Conservation (phyloP, 2,329 filamentous ascomycete species). For the Hypoxylon sp. region DNA sequence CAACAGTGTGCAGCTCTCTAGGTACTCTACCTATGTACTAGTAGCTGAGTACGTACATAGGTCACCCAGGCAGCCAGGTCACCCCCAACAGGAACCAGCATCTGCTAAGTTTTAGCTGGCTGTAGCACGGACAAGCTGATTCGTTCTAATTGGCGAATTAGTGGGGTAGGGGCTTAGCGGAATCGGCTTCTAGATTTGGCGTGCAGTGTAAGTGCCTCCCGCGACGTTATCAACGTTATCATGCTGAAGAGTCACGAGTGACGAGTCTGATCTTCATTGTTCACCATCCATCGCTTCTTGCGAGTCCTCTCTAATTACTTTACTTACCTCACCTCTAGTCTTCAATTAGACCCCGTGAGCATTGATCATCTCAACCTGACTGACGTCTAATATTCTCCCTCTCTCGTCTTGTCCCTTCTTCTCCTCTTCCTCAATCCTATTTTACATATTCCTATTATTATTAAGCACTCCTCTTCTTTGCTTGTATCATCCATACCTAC, state of each 20-base stretch:
- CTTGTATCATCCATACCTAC: neutral
- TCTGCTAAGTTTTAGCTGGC: slow-evolving; percentile 4
- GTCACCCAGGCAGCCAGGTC: neutral
- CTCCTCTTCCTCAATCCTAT: slow-evolving; percentile 13
- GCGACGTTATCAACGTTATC: slow-evolving; percentile 42
- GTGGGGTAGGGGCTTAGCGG: slow-evolving; percentile 33
- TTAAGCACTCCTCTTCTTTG: slow-evolving; percentile 1
- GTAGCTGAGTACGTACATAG: no score
- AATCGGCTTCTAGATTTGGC: slow-evolving; percentile 40
- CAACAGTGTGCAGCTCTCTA: neutral
- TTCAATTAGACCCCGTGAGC: slow-evolving; percentile 37
- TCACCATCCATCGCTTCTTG: slow-evolving; percentile 33
- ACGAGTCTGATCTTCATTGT: slow-evolving; percentile 41
- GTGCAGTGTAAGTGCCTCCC: slow-evolving; percentile 20
- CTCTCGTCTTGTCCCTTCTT: slow-evolving; percentile 27
- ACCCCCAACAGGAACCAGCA: slow-evolving; percentile 20
- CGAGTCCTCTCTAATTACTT: slow-evolving; percentile 20
- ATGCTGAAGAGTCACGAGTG: slow-evolving; percentile 44
- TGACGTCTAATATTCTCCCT: neutral
- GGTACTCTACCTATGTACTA: no score
- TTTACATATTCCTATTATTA: slow-evolving; percentile 12
- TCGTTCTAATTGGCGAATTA: slow-evolving; percentile 11
- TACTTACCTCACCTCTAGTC: slow-evolving; percentile 17
- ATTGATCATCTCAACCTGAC: slow-evolving; percentile 36
- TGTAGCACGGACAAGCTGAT: slow-evolving; percentile 13